phyloP scores from a whole-genome alignment of 305 asterid species.

The Fraxinus latifolia region DNA sequence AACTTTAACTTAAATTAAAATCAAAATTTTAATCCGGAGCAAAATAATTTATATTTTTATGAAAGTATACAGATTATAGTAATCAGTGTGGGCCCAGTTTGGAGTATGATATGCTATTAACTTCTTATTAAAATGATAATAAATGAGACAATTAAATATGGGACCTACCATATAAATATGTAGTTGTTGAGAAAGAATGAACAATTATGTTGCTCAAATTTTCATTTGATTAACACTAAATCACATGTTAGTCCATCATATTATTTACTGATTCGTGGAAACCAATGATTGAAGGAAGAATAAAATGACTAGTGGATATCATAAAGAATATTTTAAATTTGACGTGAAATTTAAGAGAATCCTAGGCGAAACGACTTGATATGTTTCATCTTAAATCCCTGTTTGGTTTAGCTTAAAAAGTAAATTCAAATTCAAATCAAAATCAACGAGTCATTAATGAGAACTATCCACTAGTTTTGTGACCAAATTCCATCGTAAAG shows the following conservation, averaged over 20 bases:
- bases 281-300: background rate
- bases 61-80: background rate
- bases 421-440: background rate
- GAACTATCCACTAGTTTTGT: background rate
- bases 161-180: slow-evolving; percentile 1
- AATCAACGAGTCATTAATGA: background rate
- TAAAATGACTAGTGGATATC: background rate
- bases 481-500: background rate
- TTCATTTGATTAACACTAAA: background rate
- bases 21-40: too few species aligned
- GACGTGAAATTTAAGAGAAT: background rate
- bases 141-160: background rate
- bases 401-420: background rate
- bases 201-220: background rate
- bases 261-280: background rate
- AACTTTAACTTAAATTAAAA: too few species aligned
- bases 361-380: background rate
- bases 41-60: background rate
- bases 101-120: background rate
- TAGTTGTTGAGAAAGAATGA: background rate
- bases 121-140: background rate
- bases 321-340: slow-evolving; percentile 1
- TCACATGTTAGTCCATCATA: background rate
- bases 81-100: background rate
- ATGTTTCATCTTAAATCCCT: background rate